Evolutionary conservation across 805 yeast genomes (phyloP).

Genomic region (Yamadazyma philogaea): DNA sequence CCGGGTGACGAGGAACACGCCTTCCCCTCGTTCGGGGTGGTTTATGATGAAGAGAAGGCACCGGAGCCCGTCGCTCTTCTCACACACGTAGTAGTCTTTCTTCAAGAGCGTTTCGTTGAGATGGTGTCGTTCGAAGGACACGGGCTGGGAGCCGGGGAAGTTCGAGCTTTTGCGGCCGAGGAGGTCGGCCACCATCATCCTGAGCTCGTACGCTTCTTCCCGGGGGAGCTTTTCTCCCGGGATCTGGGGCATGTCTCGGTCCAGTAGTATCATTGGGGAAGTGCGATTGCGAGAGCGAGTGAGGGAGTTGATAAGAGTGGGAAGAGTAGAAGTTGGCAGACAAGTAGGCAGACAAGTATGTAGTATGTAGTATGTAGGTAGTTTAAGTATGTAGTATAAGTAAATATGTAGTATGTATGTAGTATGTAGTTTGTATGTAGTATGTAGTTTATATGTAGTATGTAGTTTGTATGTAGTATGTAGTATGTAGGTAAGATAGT

Average conservation of each 20-base stretch:
- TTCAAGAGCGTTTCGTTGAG: conserved; percentile 56
- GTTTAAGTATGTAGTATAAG: too few relatives aligned
- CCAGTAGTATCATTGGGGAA: conserved; percentile 29
- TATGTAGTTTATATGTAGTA: too few relatives aligned
- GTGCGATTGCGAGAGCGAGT: too few relatives aligned
- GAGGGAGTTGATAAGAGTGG: too few relatives aligned
- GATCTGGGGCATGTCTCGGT: conserved; percentile 69
- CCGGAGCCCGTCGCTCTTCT: conserved; percentile 90
- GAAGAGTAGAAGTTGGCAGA: too few relatives aligned
- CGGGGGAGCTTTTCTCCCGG: conserved; percentile 83
- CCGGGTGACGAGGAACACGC: conserved; percentile 83
- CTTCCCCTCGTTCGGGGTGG: conserved; percentile 76
- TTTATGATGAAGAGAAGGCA: conserved; percentile 69
- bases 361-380: too few relatives aligned
- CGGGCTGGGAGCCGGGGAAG: conserved; percentile 95
- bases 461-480: too few relatives aligned
- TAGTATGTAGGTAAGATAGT: too few relatives aligned
- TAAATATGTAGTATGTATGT: too few relatives aligned
- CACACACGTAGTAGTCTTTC: conserved; percentile 91
- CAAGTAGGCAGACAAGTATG: too few relatives aligned
- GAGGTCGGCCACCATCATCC: conserved; percentile 63
- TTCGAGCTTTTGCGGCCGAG: conserved; percentile 51
- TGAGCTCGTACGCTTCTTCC: conserved; percentile 63
- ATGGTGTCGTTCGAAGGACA: conserved; percentile 78
- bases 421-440: too few relatives aligned